phyloP scores from a whole-genome alignment of 768 basidiomycete genomes.

The Psilocybe azurescens region DNA sequence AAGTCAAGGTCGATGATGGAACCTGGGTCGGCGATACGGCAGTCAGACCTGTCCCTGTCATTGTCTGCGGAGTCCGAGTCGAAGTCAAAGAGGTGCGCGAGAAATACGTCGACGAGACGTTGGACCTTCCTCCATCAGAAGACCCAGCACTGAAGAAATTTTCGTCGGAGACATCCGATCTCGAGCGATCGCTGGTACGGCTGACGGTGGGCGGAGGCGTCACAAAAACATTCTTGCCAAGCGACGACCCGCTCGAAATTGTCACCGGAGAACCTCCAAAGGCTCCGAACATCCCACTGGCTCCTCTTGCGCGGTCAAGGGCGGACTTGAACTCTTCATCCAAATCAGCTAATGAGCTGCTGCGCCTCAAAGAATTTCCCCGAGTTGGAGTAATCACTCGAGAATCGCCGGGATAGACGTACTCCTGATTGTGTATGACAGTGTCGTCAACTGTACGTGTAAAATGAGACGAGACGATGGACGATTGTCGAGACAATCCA shows the following conservation, averaged over 20 bases:
- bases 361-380: slow-evolving; percentile 46
- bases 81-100: slow-evolving; percentile 37
- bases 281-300: slow-evolving; percentile 39
- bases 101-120: slow-evolving; percentile 42
- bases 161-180: slow-evolving; percentile 41
- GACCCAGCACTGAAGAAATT: slow-evolving; percentile 46
- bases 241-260: slow-evolving; percentile 67
- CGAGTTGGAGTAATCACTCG: slow-evolving; percentile 74
- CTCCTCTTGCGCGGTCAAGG: slow-evolving; percentile 50
- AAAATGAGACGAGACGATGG: slow-evolving; percentile 58
- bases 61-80: slow-evolving; percentile 28
- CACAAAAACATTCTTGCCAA: slow-evolving; percentile 44
- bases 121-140: slow-evolving; percentile 34
- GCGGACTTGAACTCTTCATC: slow-evolving; percentile 59
- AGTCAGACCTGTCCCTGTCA: slow-evolving; percentile 36
- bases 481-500: slow-evolving; percentile 38
- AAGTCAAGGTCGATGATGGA: slow-evolving; percentile 49
- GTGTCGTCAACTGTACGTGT: slow-evolving; percentile 77
- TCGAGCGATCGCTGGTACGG: slow-evolving; percentile 35
- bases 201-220: slow-evolving; percentile 47
- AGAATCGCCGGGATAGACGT: slow-evolving; percentile 74
- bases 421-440: slow-evolving; percentile 66
- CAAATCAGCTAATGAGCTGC: slow-evolving; percentile 82
- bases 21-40: slow-evolving; percentile 44
- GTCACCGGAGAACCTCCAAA: slow-evolving; percentile 67